Evolutionary conservation across 2,329 filamentous ascomycete genomes (phyloP).

Genomic region (Talaromyces sp.): DNA sequence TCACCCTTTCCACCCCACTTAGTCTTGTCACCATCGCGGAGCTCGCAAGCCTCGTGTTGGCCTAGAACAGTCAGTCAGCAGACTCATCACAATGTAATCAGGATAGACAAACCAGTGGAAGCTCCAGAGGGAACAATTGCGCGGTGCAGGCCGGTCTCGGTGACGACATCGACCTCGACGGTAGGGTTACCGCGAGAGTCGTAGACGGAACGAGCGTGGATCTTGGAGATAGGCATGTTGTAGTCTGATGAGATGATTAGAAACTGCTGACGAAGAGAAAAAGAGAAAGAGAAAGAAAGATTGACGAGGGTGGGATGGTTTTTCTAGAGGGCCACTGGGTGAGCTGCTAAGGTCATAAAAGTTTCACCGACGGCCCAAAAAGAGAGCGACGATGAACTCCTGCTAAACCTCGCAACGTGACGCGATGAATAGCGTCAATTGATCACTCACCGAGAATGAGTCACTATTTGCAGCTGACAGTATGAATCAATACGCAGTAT

Average conservation of each 20-base stretch:
- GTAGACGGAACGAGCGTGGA: conserved; percentile 93
- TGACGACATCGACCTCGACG: conserved; percentile 96
- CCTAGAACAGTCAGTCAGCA: conserved; percentile 50
- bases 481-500: neutral
- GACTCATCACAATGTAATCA: neutral
- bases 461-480: neutral
- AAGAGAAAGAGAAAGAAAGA: conserved; percentile 17
- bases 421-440: conserved; percentile 19
- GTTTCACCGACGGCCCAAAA: conserved; percentile 42
- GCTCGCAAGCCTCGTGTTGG: conserved; percentile 86
- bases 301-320: conserved; percentile 6
- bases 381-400: conserved; percentile 23
- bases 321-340: conserved; percentile 18
- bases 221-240: conserved; percentile 86
- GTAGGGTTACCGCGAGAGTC: conserved; percentile 98
- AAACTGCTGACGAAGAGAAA: neutral
- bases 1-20: conserved; percentile 81
- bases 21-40: conserved; percentile 83
- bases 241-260: conserved; percentile 11
- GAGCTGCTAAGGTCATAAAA: conserved; percentile 32
- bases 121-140: conserved; percentile 96
- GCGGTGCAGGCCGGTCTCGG: conserved; percentile 92
- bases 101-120: conserved; percentile 70
- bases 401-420: conserved; percentile 20
- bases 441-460: conserved; percentile 11